Conservation (phyloP, 2,329 filamentous ascomycete species). For the Calonectria pseudoturangicola region DNA sequence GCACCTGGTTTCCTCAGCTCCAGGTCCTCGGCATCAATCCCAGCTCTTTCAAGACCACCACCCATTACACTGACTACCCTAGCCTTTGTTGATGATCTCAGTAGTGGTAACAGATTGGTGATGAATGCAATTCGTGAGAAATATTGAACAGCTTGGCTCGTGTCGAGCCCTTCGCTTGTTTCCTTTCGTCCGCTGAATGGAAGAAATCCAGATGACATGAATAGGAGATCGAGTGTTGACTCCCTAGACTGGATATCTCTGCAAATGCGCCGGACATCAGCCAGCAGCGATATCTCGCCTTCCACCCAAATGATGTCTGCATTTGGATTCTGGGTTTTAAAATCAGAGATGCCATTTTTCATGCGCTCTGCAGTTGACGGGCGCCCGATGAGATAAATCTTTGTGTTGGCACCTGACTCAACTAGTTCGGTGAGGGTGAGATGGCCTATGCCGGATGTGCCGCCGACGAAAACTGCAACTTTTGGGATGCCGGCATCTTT, state of each 20-base stretch:
- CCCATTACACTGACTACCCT: conserved; percentile 51
- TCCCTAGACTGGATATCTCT: conserved; percentile 60
- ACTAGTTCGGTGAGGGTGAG: conserved; percentile 61
- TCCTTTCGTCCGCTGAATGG: conserved; percentile 61
- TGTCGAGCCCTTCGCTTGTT: conserved; percentile 64
- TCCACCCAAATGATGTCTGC: conserved; percentile 64
- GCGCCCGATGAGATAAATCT: conserved; percentile 65
- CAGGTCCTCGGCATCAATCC: conserved; percentile 48
- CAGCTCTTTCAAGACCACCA: conserved; percentile 42
- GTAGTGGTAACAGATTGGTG: conserved; percentile 61
- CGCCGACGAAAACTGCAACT: conserved; percentile 65
- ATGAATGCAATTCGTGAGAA: conserved; percentile 65
- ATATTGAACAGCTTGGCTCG: conserved; percentile 61
- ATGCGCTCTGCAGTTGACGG: conserved; percentile 55
- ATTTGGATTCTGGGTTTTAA: conserved; percentile 59
- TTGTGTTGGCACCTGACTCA: conserved; percentile 56
- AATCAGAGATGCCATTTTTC: conserved; percentile 58
- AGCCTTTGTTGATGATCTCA: conserved; percentile 51
- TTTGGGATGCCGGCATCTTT: conserved; percentile 58
- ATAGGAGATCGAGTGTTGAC: conserved; percentile 62
- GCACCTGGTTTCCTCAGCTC: conserved; percentile 52
- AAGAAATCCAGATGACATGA: conserved; percentile 65
- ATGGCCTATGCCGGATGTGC: conserved; percentile 67
- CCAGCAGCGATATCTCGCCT: conserved; percentile 64
- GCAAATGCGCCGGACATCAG: conserved; percentile 62